These are phyloP conservation scores for Xylaria venustula DNA, from an alignment of 495 filamentous ascomycete species.

Conservation along the genomic window DNA sequence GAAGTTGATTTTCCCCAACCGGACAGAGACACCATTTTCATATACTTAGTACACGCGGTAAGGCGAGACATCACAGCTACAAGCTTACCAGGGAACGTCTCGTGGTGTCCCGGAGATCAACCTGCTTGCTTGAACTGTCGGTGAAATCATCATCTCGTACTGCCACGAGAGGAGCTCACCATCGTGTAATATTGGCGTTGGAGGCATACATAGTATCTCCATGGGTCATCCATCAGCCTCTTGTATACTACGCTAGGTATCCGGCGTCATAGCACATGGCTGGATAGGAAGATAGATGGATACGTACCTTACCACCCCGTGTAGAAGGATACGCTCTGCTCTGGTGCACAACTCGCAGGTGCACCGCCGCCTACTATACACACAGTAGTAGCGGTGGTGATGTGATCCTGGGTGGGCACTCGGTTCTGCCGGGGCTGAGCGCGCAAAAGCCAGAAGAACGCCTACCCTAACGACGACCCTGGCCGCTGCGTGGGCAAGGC, in stretches of 20 bases:
- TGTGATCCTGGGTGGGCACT: conserved; percentile 21
- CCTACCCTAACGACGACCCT: conserved; percentile 21
- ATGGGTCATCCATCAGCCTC: background rate
- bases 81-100: background rate
- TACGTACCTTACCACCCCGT: no score
- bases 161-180: background rate
- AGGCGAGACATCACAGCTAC: background rate
- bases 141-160: background rate
- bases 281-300: no score
- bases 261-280: no score
- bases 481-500: conserved; percentile 1
- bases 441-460: conserved; percentile 21
- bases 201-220: background rate
- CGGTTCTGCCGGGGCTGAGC: conserved; percentile 30
- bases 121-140: conserved; percentile 6
- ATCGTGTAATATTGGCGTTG: background rate
- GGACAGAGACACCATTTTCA: background rate
- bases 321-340: no score
- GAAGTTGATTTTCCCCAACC: background rate
- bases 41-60: no score
- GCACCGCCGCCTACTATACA: no score
- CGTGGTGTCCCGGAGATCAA: background rate
- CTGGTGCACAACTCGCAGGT: no score
- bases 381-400: background rate
- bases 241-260: no score